These are phyloP conservation scores for Coniochaeta hoffmannii DNA, from an alignment of 2,329 filamentous ascomycete genomes.

Conservation along the genomic window DNA sequence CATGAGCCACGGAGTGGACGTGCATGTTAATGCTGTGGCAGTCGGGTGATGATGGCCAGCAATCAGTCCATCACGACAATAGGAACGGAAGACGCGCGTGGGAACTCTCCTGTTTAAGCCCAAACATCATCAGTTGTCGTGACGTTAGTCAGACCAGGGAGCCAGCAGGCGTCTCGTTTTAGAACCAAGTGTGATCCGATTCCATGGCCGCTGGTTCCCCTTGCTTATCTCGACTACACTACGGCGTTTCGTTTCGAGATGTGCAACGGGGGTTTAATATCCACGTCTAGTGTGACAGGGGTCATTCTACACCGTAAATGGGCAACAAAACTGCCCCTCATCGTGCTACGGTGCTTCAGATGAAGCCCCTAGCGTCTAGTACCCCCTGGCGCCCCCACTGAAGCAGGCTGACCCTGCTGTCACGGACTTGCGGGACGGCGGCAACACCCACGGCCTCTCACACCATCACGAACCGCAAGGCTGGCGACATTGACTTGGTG, in stretches of 20 bases:
- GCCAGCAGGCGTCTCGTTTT: not conserved
- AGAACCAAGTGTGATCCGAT: not conserved
- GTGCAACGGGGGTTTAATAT: not conserved
- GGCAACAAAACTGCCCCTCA: not conserved
- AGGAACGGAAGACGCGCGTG: not conserved
- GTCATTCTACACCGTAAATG: not conserved
- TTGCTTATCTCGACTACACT: constrained; percentile 3
- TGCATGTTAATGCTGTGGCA: not conserved
- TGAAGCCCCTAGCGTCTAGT: not conserved
- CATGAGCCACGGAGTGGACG: not conserved
- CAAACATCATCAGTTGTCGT: not conserved
- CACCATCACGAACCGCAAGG: no score
- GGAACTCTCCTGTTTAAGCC: not conserved
- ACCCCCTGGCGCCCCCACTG: not conserved
- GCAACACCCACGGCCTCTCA: no score
- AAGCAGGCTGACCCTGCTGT: not conserved
- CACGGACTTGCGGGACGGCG: no score
- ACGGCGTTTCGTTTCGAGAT: constrained; percentile 3
- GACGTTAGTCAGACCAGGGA: not conserved
- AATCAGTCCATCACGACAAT: not conserved
- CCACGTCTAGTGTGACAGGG: not conserved
- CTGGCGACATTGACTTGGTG: no score
- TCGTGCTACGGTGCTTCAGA: not conserved
- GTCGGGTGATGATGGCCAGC: not conserved
- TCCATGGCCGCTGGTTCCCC: not conserved